phyloP scores from a whole-genome alignment of 495 filamentous ascomycete species.

The Hyaloscypha bicolor region DNA sequence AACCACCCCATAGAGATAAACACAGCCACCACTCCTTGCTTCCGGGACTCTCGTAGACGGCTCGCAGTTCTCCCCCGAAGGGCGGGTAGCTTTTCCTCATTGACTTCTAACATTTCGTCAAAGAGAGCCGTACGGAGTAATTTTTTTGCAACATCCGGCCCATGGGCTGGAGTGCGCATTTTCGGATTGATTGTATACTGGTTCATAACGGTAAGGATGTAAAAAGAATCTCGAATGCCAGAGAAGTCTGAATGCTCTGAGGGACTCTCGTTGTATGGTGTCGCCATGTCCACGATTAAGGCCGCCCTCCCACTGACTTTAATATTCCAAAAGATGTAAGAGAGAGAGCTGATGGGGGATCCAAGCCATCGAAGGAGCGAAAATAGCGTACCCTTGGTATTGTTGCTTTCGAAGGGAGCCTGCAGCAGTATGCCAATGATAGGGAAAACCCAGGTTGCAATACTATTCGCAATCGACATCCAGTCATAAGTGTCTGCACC shows the following conservation, averaged over 20 bases:
- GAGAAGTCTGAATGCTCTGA: not conserved
- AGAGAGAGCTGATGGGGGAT: not conserved
- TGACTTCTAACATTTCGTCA: too few species aligned
- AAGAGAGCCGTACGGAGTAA: too few species aligned
- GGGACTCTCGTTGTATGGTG: not conserved
- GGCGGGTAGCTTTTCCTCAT: too few species aligned
- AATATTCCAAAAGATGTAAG: conserved; percentile 7
- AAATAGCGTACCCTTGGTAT: not conserved
- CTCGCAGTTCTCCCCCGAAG: not conserved
- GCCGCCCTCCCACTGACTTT: not conserved
- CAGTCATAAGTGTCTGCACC: conserved; percentile 1
- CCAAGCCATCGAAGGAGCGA: not conserved
- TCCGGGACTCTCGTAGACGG: not conserved
- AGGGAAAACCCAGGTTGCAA: conserved; percentile 2
- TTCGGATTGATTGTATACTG: not conserved
- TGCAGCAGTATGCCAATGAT: not conserved
- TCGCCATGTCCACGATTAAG: conserved; percentile 8
- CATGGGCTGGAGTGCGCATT: not conserved
- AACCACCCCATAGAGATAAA: conserved; percentile 1
- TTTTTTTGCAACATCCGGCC: too few species aligned
- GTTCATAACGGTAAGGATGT: conserved; percentile 1
- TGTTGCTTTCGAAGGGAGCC: conserved; percentile 3
- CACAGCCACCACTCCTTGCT: conserved; percentile 4
- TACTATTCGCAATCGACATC: not conserved
- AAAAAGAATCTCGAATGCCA: not conserved